Base-by-base conservation (phyloP, 495 filamentous ascomycete genomes). In the Podospora pseudoanserina region DNA sequence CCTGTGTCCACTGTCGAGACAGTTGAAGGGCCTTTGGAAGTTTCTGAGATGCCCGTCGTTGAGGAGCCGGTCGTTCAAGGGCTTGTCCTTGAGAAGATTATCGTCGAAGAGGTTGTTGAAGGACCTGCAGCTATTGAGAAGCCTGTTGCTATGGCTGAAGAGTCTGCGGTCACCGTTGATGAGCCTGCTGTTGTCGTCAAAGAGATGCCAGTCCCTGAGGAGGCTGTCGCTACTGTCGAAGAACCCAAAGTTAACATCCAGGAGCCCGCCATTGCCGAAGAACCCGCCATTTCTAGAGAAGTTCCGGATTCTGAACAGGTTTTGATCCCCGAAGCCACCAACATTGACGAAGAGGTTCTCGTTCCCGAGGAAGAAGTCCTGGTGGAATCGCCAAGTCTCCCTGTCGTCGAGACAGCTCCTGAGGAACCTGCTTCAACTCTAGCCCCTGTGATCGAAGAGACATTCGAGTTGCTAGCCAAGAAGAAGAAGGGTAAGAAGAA, bases 121-220 rank as follows among this genome's bases (percentile, higher is more conserved):
- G 30, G 7, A 6, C 30, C 39, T 13, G 9, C 15, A 2, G 39
- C 7, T 32, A 4, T 18, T 16, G 9, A 49, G 39, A 16, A 49
- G 9, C 9, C 39, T 49, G 15, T 27, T 11, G 18, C 39, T 49
- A 11, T 49, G 2, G 39, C 15, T 3, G 39, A 49, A 16, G 39
- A 49, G 39, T 3, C 39, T 49, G 13, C 16, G 56, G 5, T 3
- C 28, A 9, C 23, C 15, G 18, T 53, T 19, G 62, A 60, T 28
- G 66, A 67, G 26, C 15, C 66, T 59, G 18, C 39, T 19, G 26
- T 39, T 60, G 27, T 44, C 5, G 67, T 65, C 5, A 53, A 62
- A 59, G 65, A 64, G 15, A 13, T 32, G 19, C 27, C 19, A 6
- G 26, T 20, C 32, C 32, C 11, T 18, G 60, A 54, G n/a, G 32